A percentile compares a stretch with the other conserved stretches of the same genome.
phyloP scores from a whole-genome alignment of 768 basidiomycete species.

The Tylopilus sp. region DNA sequence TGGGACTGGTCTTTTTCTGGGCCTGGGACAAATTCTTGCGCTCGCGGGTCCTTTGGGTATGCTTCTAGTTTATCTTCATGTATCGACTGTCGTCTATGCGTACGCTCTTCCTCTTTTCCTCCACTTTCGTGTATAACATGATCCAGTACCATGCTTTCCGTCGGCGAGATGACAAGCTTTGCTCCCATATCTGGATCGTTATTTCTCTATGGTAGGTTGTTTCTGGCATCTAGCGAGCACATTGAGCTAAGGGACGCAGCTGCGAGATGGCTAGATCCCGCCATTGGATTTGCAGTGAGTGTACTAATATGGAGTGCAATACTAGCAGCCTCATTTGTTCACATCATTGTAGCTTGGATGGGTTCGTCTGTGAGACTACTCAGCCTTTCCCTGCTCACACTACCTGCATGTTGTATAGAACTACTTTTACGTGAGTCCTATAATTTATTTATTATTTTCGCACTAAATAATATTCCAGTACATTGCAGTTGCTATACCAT shows the following conservation, averaged over 20 bases:
- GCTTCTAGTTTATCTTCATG: constrained; percentile 27
- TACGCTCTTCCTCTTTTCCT: constrained; percentile 6
- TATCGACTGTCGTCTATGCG: constrained; percentile 29
- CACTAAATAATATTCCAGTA: constrained; percentile 4
- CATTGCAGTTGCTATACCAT: constrained; percentile 40
- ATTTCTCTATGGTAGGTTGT: constrained; percentile 23
- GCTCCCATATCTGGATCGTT: constrained; percentile 30
- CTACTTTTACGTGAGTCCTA: constrained; percentile 33
- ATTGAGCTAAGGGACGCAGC: constrained; percentile 11
- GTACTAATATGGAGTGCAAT: neutral
- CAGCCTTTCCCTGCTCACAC: neutral
- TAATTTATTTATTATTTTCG: neutral
- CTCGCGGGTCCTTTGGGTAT: constrained; percentile 28
- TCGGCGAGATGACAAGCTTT: constrained; percentile 30
- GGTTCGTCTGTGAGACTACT: constrained; percentile 9
- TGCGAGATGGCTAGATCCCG: constrained; percentile 33
- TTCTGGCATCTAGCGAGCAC: neutral
- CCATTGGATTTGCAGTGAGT: constrained; percentile 30
- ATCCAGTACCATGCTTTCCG: constrained; percentile 25
- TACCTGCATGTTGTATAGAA: constrained; percentile 20
- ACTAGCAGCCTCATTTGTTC: neutral
- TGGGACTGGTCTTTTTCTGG: constrained; percentile 32
- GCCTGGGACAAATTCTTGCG: constrained; percentile 28
- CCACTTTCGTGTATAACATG: neutral
- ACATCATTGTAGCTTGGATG: constrained; percentile 19